These are phyloP conservation scores for Phytophthora podocarpi DNA, from an alignment of 352 stramenopile genomes.

Conservation along the genomic window DNA sequence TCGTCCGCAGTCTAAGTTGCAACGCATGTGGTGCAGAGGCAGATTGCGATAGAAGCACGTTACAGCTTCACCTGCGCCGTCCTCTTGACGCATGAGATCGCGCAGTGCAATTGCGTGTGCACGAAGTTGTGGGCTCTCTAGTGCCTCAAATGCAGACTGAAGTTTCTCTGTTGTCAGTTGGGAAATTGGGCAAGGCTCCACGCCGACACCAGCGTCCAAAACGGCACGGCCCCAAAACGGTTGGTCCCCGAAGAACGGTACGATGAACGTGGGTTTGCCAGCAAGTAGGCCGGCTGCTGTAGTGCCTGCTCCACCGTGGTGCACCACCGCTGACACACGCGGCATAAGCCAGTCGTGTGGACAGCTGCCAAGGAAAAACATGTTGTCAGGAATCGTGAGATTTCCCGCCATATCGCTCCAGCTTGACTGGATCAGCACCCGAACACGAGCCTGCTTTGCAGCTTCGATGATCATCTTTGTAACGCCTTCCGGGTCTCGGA, in stretches of 20 bases:
- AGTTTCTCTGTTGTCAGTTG: constrained; percentile 87
- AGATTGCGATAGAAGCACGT: constrained; percentile 87
- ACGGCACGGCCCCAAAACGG: constrained; percentile 94
- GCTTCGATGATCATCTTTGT: constrained; percentile 89
- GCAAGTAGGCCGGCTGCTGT: constrained; percentile 90
- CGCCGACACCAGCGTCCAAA: constrained; percentile 77
- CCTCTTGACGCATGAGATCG: constrained; percentile 75
- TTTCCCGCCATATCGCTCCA: constrained; percentile 83
- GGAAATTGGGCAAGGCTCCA: constrained; percentile 83
- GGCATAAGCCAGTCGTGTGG: constrained; percentile 94
- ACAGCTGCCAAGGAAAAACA: constrained; percentile 72
- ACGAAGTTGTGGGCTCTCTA: constrained; percentile 60
- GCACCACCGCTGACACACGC: constrained; percentile 86
- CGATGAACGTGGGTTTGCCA: constrained; percentile 93
- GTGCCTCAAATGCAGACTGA: constrained; percentile 67
- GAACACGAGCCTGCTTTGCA: constrained; percentile 55
- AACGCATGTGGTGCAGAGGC: constrained; percentile 89
- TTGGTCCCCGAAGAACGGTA: constrained; percentile 96
- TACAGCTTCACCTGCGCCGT: constrained; percentile 88
- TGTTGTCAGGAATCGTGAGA: constrained; percentile 52
- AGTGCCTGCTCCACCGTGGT: constrained; percentile 87
- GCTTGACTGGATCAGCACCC: constrained; percentile 91
- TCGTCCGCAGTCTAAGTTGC: constrained; percentile 53
- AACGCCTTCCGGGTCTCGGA: constrained; percentile 73
- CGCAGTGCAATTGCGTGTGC: constrained; percentile 55